Percentiles rank a stretch among this genome's conserved stretches.
These are phyloP conservation scores for Rhododendron molle DNA, from an alignment of 148 eudicot species.

Conservation along the genomic window DNA sequence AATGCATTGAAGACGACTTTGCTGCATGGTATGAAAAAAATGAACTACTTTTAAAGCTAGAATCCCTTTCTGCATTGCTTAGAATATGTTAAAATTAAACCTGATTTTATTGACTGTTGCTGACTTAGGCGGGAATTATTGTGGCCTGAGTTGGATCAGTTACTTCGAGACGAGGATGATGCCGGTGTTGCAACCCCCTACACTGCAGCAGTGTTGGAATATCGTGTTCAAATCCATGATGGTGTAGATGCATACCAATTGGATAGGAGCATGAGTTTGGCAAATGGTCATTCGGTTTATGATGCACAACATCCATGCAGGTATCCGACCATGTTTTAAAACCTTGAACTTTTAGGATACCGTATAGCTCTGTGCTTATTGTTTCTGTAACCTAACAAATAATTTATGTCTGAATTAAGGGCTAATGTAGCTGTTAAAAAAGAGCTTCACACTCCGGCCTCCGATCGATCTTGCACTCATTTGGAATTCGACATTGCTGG, in stretches of 20 bases:
- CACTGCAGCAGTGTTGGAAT: constrained; percentile 83
- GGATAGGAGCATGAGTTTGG: constrained; percentile 48
- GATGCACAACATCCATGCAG: constrained; percentile 97
- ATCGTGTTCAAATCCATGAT: constrained; percentile 63
- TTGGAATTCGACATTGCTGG: constrained; percentile 85
- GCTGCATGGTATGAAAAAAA: constrained; percentile 64
- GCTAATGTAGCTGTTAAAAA: constrained; percentile 77
- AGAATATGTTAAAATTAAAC: not conserved
- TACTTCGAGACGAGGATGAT: constrained; percentile 66
- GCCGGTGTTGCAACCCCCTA: constrained; percentile 74
- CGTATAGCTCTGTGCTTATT: not conserved
- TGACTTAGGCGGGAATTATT: constrained; percentile 67
- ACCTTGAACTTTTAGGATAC: not conserved
- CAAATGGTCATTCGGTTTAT: constrained; percentile 73
- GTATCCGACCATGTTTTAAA: constrained; percentile 23
- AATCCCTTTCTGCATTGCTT: not conserved
- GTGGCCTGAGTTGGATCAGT: constrained; percentile 90
- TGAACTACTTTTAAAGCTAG: not conserved
- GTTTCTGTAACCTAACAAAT: constrained; percentile 15
- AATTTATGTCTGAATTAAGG: constrained; percentile 27
- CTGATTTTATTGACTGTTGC: not conserved
- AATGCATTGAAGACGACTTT: constrained; percentile 97
- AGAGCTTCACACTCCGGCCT: constrained; percentile 83
- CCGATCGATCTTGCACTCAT: constrained; percentile 97
- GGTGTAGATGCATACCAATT: constrained; percentile 25